These are phyloP conservation scores for Colletotrichum navitas DNA, from an alignment of 2,329 filamentous ascomycete genomes.

Conservation along the genomic window DNA sequence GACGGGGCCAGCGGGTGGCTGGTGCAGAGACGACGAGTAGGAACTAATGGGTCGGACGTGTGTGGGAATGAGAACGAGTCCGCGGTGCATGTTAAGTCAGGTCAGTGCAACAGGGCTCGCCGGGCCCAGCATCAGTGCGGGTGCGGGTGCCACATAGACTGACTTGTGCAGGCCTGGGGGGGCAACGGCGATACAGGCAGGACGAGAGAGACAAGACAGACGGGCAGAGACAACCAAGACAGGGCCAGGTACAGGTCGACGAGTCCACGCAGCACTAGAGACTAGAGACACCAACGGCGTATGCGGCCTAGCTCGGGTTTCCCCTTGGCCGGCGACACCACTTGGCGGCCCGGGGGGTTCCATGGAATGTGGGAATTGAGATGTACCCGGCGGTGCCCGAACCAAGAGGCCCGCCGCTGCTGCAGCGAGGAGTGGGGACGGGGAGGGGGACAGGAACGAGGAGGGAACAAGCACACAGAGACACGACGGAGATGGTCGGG, in stretches of 20 bases:
- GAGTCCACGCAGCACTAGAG: constrained; percentile 32
- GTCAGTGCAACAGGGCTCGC: constrained; percentile 32
- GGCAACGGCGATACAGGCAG: not conserved
- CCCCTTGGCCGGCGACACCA: constrained; percentile 26
- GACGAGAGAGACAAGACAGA: too few relatives aligned
- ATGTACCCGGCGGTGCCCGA: constrained; percentile 12
- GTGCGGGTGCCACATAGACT: constrained; percentile 7
- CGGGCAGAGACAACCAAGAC: not conserved
- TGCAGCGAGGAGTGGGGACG: not conserved
- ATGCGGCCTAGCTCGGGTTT: constrained; percentile 26
- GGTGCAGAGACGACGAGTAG: not conserved
- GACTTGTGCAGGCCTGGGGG: not conserved
- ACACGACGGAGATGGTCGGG: constrained; percentile 19
- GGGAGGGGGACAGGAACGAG: constrained; percentile 1
- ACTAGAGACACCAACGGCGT: constrained; percentile 21
- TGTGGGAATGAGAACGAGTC: constrained; percentile 3
- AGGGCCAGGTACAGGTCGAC: constrained; percentile 24
- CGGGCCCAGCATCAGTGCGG: constrained; percentile 29
- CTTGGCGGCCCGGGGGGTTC: constrained; percentile 30
- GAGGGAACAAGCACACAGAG: constrained; percentile 13
- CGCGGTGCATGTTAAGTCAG: constrained; percentile 31
- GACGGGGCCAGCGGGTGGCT: constrained; percentile 3
- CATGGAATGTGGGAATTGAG: constrained; percentile 37
- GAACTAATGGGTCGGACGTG: not conserved
- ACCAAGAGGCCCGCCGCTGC: constrained; percentile 2